These are phyloP conservation scores for Cladosporium sp. DNA, from an alignment of 2,329 filamentous ascomycete genomes.

Conservation along the genomic window DNA sequence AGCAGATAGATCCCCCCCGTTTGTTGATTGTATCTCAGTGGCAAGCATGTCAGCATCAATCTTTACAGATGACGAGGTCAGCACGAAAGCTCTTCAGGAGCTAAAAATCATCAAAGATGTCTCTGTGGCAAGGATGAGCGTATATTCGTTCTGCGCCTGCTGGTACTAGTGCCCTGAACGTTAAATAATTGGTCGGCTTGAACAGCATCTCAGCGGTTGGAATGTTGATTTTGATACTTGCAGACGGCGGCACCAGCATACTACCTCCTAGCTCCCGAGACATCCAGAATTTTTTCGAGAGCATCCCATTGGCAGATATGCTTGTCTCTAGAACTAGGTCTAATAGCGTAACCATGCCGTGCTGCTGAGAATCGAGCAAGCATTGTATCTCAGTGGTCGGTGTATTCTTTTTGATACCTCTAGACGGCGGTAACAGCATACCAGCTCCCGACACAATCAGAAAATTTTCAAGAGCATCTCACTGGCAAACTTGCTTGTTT, in stretches of 20 bases:
- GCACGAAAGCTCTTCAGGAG: too few relatives aligned
- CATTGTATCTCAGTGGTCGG: not conserved
- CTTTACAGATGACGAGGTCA: too few relatives aligned
- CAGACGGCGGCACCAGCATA: not conserved
- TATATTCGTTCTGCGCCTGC: too few relatives aligned
- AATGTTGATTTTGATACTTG: not conserved
- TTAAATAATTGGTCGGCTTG: too few relatives aligned
- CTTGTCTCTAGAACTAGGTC: not conserved
- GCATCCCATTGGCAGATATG: not conserved
- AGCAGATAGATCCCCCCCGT: not conserved
- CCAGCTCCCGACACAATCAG: not conserved
- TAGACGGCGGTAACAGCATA: not conserved
- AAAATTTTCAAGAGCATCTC: not conserved
- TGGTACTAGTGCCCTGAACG: too few relatives aligned
- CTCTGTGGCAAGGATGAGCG: too few relatives aligned
- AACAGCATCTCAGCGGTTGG: not conserved
- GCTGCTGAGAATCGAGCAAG: not conserved
- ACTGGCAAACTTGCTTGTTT: not conserved
- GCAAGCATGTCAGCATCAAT: too few relatives aligned
- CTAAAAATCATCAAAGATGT: too few relatives aligned
- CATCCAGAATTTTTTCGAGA: not conserved
- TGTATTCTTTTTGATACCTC: not conserved
- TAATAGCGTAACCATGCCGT: not conserved
- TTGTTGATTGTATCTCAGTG: not conserved
- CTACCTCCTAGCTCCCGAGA: not conserved